These are phyloP conservation scores for Cyclotella choctawhatcheeana DNA, from an alignment of 108 stramenopile genomes.

Conservation along the genomic window DNA sequence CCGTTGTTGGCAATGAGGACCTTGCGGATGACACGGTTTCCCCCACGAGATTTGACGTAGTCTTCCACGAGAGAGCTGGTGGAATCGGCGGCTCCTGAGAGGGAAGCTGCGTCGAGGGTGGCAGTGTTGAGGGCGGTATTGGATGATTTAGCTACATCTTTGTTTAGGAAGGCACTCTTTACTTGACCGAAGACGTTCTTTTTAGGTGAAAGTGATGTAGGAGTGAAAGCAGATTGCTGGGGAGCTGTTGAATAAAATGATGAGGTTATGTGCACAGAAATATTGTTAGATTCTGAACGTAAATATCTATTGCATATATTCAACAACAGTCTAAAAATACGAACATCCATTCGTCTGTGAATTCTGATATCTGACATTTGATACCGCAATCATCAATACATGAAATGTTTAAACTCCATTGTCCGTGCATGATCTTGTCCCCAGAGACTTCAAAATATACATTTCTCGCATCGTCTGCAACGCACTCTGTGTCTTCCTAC, in stretches of 20 bases:
- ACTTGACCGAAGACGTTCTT: constrained; percentile 31
- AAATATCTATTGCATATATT: background rate
- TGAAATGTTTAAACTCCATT: too few species aligned
- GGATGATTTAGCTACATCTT: constrained; percentile 14
- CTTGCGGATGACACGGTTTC: constrained; percentile 85
- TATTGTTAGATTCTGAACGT: background rate
- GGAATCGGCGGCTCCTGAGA: constrained; percentile 19
- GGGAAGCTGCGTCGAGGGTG: constrained; percentile 49
- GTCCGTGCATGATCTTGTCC: too few species aligned
- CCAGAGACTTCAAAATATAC: too few species aligned
- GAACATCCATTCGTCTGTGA: too few species aligned
- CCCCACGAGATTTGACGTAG: constrained; percentile 90
- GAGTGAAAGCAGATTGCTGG: constrained; percentile 40
- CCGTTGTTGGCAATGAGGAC: constrained; percentile 97
- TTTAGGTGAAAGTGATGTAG: constrained; percentile 18
- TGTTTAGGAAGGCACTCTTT: constrained; percentile 44
- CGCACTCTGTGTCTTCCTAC: too few species aligned
- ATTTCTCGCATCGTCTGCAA: too few species aligned
- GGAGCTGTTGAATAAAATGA: constrained; percentile 20
- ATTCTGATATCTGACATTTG: too few species aligned
- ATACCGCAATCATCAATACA: too few species aligned
- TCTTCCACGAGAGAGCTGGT: constrained; percentile 67
- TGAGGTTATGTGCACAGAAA: background rate
- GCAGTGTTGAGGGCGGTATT: constrained; percentile 30
- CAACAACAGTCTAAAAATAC: too few species aligned